Evolutionary conservation across 2,329 filamentous ascomycete genomes (phyloP), one percentile per base, ranked within the genome.

Genomic region (Fusarium albosuccineum): DNA sequence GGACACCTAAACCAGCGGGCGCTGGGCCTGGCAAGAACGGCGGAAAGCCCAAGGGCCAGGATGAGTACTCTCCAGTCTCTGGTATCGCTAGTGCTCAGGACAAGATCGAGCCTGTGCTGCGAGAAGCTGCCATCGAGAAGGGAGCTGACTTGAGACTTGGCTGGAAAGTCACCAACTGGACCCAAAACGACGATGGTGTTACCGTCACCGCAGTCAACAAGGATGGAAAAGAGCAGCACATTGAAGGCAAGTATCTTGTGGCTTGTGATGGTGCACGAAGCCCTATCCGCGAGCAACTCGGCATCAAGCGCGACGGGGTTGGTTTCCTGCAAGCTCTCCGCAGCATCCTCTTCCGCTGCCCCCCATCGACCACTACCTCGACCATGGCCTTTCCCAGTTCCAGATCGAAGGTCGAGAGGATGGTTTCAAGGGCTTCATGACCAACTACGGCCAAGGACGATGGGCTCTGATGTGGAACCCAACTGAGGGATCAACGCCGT

Each of bases 41-140:
- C 5, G 14, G n/a, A 2, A 37, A 17, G 3, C 33, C 42, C 13
- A 53, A 37, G 22, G n/a, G 11, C 8, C 13, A 33, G 7, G 52
- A 50, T 1, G 41, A 42, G 9, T 40, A 60, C 26, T 70, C 67
- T 0, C 68, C 73, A 36, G 57, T 63, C 17, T 60, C 34, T 4
- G 77, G 76, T 2, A 71, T 74, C 2, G 74, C 73, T 6, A 73
- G 76, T 0, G 75, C 81, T 1, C 80, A 82, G 39, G 80, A 82
- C 62, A 70, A 74, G 26, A 67, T 82, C 9, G 81, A 83, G 46
- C 77, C 77, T 2, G 73, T 82, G 4, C 70, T 83, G 4, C 65
- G 77, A 11, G 60, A 73, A 9, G 60, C 68, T 0, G 80, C 79
- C 6, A 42, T 69, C 7, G 70, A 77, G 44, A 70, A 73, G 9